Evolutionary conservation across 768 basidiomycete genomes (phyloP), one percentile per base, ranked within the genome.

Genomic region (Tubosaeta brunneosetosa): DNA sequence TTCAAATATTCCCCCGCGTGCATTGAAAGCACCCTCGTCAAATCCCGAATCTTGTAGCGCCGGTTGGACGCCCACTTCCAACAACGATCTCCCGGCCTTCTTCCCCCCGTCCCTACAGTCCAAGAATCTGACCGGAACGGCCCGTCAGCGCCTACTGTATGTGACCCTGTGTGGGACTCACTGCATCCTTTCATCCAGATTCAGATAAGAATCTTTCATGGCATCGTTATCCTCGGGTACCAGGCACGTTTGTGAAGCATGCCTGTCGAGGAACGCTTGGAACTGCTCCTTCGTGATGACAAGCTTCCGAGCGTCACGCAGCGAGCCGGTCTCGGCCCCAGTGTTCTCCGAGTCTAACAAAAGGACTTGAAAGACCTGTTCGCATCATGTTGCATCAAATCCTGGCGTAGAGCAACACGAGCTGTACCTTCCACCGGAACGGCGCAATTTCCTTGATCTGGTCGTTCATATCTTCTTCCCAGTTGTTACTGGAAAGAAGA

Each of bases 391-490:
- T 9, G n/a, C n/a, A 37, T 8, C 22, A 22, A 22, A 37, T 37
- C 16, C 3, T 10, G n/a, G 13, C 36, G 14, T 8, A 34, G 8
- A 37, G 12, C 31, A 46, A 32, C 16, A n/a, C 47, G 0, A 22
- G 22, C 22, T 22, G 22, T 57, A 70, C 74, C 66, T 74, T 75
- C 74, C 74, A 75, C 11, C 73, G 72, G 48, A 64, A 64, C 0
- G 73, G 73, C 0, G 53, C 58, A 17, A 73, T 57, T 22, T 67
- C 55, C 41, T 63, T 57, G 3, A 75, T 71, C 27, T 63, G 58
- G 3, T 68, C 65, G 26, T 71, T 74, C 74, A 74, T 74, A 10
- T 74, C 73, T 47, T 74, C 71, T 14, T 72, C 53, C 64, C 66
- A 71, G 44, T 74, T 74, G 16, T 68, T 63, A 6, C 71, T 74